Evolutionary conservation across 1,284 basidiomycete genomes (phyloP).

Genomic region (Pseudozyma sp.): DNA sequence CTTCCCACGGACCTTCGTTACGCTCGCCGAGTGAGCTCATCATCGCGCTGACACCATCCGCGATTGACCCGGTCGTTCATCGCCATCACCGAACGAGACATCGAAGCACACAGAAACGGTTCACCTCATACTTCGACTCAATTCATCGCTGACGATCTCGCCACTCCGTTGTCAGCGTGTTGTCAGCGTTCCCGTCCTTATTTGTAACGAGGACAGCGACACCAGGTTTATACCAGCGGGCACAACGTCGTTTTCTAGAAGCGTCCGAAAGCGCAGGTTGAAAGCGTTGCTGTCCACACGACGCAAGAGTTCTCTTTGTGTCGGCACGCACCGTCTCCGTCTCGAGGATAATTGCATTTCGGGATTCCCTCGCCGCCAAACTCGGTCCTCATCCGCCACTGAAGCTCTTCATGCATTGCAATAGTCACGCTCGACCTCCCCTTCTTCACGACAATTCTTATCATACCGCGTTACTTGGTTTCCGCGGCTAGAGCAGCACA

Average conservation of each 20-base stretch:
- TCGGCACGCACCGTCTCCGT: background rate
- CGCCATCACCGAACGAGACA: background rate
- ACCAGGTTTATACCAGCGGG: too few species aligned
- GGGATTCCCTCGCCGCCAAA: too few species aligned
- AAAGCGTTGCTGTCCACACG: background rate
- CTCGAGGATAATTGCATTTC: background rate
- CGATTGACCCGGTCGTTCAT: background rate
- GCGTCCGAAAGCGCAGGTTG: too few species aligned
- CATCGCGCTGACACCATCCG: background rate
- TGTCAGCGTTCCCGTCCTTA: too few species aligned
- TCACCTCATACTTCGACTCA: background rate
- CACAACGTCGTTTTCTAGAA: too few species aligned
- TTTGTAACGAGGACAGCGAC: too few species aligned
- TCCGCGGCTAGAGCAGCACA: conserved; percentile 21
- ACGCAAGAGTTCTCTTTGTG: background rate
- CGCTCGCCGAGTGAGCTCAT: conserved; percentile 2
- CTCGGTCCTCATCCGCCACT: too few species aligned
- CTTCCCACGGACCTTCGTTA: background rate
- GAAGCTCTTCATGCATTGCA: conserved; percentile 34
- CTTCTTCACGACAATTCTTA: conserved; percentile 1
- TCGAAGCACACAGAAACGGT: background rate
- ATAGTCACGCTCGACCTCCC: conserved; percentile 18
- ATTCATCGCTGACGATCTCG: too few species aligned
- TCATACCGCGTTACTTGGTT: conserved; percentile 7
- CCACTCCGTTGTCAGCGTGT: too few species aligned